Percentiles rank a stretch among this genome's conserved stretches.
These are phyloP conservation scores for Helianthus annuus DNA, from an alignment of 129 eudicot genomes.

Conservation along the genomic window DNA sequence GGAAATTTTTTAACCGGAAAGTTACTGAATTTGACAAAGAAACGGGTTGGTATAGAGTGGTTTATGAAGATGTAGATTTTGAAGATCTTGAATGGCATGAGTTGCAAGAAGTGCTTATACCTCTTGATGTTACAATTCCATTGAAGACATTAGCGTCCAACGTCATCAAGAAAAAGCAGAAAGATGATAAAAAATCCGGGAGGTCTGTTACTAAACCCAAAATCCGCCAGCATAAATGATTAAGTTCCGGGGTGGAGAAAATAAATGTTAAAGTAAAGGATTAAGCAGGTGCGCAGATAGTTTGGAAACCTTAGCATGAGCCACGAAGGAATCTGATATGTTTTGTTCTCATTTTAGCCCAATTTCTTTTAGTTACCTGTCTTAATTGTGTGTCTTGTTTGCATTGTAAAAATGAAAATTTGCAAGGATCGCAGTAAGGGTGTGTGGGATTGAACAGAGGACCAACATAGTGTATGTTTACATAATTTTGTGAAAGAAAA, in stretches of 20 bases:
- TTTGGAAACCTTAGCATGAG: not conserved
- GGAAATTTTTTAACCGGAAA: constrained; percentile 43
- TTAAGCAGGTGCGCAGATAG: not conserved
- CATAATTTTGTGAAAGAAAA: not conserved
- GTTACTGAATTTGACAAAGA: constrained; percentile 64
- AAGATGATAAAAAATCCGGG: constrained; percentile 33
- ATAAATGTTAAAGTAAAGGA: constrained; percentile 1
- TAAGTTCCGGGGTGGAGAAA: constrained; percentile 7
- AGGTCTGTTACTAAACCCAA: constrained; percentile 24
- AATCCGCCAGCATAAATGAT: constrained; percentile 21
- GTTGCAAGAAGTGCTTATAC: constrained; percentile 54
- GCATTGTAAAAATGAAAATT: not conserved
- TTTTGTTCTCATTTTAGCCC: constrained; percentile 17
- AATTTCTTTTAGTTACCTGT: not conserved
- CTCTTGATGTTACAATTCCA: constrained; percentile 63
- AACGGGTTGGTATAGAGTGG: constrained; percentile 74
- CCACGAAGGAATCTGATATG: not conserved
- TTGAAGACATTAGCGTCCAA: constrained; percentile 60
- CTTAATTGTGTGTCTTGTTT: not conserved
- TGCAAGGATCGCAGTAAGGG: not conserved
- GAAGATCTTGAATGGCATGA: constrained; percentile 91
- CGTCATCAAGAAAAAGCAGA: constrained; percentile 51
- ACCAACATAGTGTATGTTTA: not conserved
- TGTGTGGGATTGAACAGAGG: not conserved
- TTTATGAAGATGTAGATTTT: constrained; percentile 73